A percentile compares a stretch with the other conserved stretches of the same genome.
These are phyloP conservation scores for Heteromeles arbutifolia DNA, from an alignment of 306 rosid genomes.

Conservation along the genomic window DNA sequence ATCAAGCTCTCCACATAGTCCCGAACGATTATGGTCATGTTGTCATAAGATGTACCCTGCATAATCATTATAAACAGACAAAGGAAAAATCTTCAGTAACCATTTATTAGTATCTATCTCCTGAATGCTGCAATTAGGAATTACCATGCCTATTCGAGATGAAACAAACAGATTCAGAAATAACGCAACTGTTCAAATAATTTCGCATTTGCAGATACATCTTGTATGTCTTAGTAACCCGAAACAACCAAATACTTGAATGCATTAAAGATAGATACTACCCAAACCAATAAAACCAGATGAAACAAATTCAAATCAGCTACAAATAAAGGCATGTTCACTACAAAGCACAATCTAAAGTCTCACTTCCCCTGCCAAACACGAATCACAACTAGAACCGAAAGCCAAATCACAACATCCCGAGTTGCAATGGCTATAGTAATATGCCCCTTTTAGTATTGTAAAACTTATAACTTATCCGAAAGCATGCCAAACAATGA, in stretches of 20 bases:
- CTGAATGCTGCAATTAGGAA: background rate
- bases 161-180: background rate
- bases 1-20: slow-evolving; percentile 80
- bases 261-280: background rate
- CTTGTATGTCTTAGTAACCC: background rate
- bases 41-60: slow-evolving; percentile 91
- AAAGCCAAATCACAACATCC: background rate
- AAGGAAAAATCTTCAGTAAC: background rate
- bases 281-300: background rate
- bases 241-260: background rate
- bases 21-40: slow-evolving; percentile 88
- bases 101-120: background rate
- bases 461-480: background rate
- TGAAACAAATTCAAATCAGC: background rate
- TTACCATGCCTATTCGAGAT: background rate
- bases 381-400: background rate
- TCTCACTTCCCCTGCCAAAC: background rate
- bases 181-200: background rate
- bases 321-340: background rate
- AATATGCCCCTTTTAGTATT: background rate
- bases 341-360: background rate
- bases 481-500: background rate
- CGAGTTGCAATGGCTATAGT: background rate
- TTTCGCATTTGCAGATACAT: background rate
- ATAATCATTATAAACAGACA: slow-evolving; percentile 24